Percentiles rank a stretch among this genome's conserved stretches.
These are phyloP conservation scores for Wickerhamiella allomyrinae DNA, from an alignment of 805 yeast species.

Conservation along the genomic window DNA sequence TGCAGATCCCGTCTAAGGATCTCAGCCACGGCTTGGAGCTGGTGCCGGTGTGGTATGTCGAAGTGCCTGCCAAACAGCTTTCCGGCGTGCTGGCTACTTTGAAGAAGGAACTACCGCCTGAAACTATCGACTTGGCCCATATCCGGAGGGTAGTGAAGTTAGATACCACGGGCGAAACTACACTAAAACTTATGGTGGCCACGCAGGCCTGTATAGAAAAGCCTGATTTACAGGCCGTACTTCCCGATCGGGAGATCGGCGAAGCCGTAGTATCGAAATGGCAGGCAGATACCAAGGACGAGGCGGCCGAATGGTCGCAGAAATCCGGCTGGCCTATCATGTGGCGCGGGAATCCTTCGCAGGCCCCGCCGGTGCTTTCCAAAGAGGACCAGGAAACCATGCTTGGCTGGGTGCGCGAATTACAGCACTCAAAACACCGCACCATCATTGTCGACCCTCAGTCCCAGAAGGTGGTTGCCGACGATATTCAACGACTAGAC, in stretches of 20 bases:
- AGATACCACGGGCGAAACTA: conserved; percentile 1
- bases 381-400: conserved; percentile 35
- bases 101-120: conserved; percentile 22
- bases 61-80: conserved; percentile 10
- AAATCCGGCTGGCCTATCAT: conserved; percentile 68
- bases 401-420: conserved; percentile 23
- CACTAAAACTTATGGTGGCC: conserved; percentile 9
- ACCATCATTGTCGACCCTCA: conserved; percentile 45
- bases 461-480: conserved; percentile 29
- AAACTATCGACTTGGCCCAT: conserved; percentile 23
- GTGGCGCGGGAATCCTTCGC: conserved; percentile 80
- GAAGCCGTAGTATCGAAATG: conserved; percentile 36
- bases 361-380: conserved; percentile 32
- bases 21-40: conserved; percentile 1
- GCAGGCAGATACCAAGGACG: conserved; percentile 60
- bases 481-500: conserved; percentile 28
- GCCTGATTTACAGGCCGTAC: conserved; percentile 17
- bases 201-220: conserved; percentile 6
- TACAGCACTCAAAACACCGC: conserved; percentile 8
- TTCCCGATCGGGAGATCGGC: conserved; percentile 18
- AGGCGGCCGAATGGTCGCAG: conserved; percentile 49
- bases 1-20: conserved; percentile 4
- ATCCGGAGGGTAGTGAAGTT: conserved; percentile 25
- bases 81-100: conserved; percentile 12
- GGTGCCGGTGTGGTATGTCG: conserved; percentile 14